Conservation (phyloP, 148 eudicot genomes). For the Vaccinium corymbosum region DNA sequence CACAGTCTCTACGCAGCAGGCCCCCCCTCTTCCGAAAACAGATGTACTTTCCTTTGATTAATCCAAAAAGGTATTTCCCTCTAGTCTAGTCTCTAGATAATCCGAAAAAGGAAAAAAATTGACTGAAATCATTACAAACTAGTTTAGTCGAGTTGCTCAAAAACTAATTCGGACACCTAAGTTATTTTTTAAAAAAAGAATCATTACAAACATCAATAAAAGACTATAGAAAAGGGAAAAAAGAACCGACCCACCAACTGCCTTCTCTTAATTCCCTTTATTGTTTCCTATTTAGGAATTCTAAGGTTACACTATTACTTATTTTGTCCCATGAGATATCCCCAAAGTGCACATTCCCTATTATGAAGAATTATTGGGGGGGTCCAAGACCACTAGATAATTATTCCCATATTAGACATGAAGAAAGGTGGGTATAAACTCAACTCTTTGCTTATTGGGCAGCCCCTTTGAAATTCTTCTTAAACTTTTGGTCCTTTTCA, state of each 20-base stretch:
- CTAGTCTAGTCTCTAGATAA: too few species aligned
- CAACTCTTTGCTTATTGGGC: not conserved
- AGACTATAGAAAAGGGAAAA: too few species aligned
- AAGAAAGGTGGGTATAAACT: not conserved
- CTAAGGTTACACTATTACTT: not conserved
- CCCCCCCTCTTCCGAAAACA: too few species aligned
- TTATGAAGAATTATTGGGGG: too few species aligned
- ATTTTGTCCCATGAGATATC: not conserved
- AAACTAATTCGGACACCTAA: too few species aligned
- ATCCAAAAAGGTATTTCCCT: not conserved
- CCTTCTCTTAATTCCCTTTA: not conserved
- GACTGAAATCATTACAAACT: not conserved
- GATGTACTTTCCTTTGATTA: not conserved
- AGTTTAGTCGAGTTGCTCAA: too few species aligned
- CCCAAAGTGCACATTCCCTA: constrained; percentile 11
- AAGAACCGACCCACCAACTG: not conserved
- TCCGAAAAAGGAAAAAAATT: not conserved
- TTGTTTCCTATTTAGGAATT: constrained; percentile 1
- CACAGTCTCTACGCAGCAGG: too few species aligned
- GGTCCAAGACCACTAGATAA: too few species aligned
- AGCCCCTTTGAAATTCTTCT: constrained; percentile 3
- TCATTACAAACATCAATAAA: too few species aligned
- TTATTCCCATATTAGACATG: constrained; percentile 6
- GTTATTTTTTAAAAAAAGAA: too few species aligned
- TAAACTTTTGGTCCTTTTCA: not conserved